Evolutionary conservation across 305 asterid species (phyloP), one percentile per base, ranked within the genome.

Genomic region (Solanum hybrid): DNA sequence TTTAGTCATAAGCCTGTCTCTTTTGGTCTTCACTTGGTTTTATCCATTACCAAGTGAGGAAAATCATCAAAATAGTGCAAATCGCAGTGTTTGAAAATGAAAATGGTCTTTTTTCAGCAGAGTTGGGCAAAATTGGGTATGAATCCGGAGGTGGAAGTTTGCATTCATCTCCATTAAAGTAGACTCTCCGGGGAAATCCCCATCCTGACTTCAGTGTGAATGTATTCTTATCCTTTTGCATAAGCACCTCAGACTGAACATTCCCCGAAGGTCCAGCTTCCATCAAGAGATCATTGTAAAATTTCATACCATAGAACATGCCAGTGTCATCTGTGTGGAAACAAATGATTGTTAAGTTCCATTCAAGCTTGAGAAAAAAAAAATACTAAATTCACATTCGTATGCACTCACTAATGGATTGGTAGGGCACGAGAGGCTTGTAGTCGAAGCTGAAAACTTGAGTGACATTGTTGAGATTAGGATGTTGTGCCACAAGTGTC

Each of bases 121-220:
- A 90, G 93, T 94, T 96, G 41, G 98, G 97, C 57, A 95, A 90
- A 79, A 86, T 27, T 12, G 98, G 98, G 87, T 95, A 96, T 17
- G 92, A 91, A 90, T 96, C 96, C 7, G 96, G 96, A 57, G 96
- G 93, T 3, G 98, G 98, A 72, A 96, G 95, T 87, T 86, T 93
- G 88, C 98, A 96, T 91, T 95, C 98, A 79, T 95, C 98, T 5
- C 97, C 98, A 84, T 94, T 96, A 91, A 96, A 96, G 88, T 95
- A 96, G 20, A 95, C 91, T 87, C 94, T 95, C 34, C 94, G 93
- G 8, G 97, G 98, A 84, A 95, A 95, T 2, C 95, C 96, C 97
- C 97, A 96, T 14, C 98, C 97, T 4, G 94, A 94, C 82, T 91
- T 94, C 15, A 95, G 70, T 10, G 96, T 91, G 57, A 95, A 95